Evolutionary conservation across 768 basidiomycete genomes (phyloP), one percentile per base, ranked within the genome.

Genomic region (Hygrocybe punicea): DNA sequence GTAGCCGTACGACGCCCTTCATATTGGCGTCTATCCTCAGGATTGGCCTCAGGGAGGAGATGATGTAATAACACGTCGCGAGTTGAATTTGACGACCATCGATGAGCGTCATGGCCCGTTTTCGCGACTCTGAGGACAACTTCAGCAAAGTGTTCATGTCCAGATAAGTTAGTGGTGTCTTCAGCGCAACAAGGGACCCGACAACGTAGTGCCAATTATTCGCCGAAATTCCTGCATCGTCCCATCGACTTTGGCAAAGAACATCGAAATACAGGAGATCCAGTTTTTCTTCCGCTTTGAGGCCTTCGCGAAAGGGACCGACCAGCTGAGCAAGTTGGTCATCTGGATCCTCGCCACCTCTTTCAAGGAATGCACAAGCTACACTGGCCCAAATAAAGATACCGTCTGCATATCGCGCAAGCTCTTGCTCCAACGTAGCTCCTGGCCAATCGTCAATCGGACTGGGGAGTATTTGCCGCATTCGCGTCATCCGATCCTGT

Each of bases 121-220:
- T 14, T 24, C 25, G 46, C 14, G 23, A 29, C n/a, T 48, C 25
- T 23, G 46, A 14, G 3, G n/a, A 48, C 23, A 48, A 48, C 3
- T 29, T 29, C n/a, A 48, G 46, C 14, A 48, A 48, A 19, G 46
- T 17, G n/a, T 48, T 14, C 46, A 48, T 14, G 25, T 48, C 21
- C 3, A 5, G 46, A 48, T 48, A 48, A 14, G 46, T 24, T 4
- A 48, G 25, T 24, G 46, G 46, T 48, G 46, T 24, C 46, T 48
- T 48, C 23, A 48, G 25, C 6, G 46, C 46, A 24, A 48, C 46
- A 48, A 48, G 46, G 14, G 46, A 48, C 16, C 46, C 46, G 7
- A 48, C n/a, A 48, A 48, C 46, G 14, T 48, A 48, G 46, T 48
- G n/a, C 46, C 46, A 48, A 29, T 48, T 48, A 21, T 48, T 48